phyloP scores from a whole-genome alignment of 257 asterid species.

The Datura wrightii region DNA sequence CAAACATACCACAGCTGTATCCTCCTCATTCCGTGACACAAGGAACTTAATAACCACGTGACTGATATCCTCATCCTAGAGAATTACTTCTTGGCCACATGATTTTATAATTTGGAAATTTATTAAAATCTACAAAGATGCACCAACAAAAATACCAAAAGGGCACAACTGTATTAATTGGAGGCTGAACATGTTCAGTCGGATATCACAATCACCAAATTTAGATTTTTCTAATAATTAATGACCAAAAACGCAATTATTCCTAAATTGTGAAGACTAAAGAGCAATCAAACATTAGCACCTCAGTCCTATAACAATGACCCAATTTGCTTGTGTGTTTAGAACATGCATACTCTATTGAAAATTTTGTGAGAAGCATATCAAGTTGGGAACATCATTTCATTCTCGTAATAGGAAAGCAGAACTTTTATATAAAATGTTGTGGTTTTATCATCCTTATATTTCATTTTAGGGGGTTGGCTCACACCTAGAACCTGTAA shows the following conservation, averaged over 20 bases:
- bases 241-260: neutral
- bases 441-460: neutral
- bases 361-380: neutral
- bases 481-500: neutral
- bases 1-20: neutral
- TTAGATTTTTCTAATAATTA: no score
- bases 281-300: neutral
- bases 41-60: neutral
- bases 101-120: neutral
- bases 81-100: neutral
- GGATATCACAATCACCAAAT: neutral
- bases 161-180: neutral
- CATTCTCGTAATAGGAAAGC: neutral
- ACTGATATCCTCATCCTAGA: neutral
- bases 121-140: neutral
- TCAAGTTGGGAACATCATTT: neutral
- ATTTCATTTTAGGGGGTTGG: neutral
- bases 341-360: neutral
- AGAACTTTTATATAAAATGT: neutral
- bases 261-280: neutral
- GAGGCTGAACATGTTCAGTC: neutral
- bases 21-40: neutral
- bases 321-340: constrained; percentile 4
- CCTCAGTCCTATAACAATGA: neutral
- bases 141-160: neutral